Conservation (phyloP, 352 stramenopile species). For the Pythium scleroteichum region DNA sequence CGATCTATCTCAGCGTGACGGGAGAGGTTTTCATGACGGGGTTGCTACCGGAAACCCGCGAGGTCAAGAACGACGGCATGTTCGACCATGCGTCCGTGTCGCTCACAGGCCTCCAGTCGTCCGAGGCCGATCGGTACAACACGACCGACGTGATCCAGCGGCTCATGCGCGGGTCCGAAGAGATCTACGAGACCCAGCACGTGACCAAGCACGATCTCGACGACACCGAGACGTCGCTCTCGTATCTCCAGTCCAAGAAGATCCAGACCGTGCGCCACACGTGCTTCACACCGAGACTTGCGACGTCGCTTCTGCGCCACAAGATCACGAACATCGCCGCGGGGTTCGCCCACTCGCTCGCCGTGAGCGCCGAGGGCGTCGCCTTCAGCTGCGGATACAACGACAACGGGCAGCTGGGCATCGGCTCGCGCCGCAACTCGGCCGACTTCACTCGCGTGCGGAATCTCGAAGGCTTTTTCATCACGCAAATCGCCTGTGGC, state of each 20-base stretch:
- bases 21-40: constrained; percentile 82
- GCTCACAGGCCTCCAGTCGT: constrained; percentile 44
- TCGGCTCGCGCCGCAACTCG: constrained; percentile 64
- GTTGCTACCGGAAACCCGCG: constrained; percentile 55
- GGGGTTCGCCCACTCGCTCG: constrained; percentile 77
- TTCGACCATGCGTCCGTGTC: constrained; percentile 61
- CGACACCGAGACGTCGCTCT: constrained; percentile 27
- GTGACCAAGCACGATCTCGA: constrained; percentile 32
- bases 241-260: constrained; percentile 37
- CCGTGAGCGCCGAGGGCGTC: constrained; percentile 44
- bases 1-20: constrained; percentile 51
- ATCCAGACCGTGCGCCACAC: constrained; percentile 59
- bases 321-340: constrained; percentile 54
- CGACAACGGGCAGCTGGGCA: constrained; percentile 75
- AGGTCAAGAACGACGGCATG: constrained; percentile 43
- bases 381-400: constrained; percentile 86
- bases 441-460: constrained; percentile 57
- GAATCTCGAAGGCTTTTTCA: constrained; percentile 49
- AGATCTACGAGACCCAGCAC: constrained; percentile 54
- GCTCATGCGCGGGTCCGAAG: constrained; percentile 65
- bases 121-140: constrained; percentile 32
- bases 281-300: constrained; percentile 46
- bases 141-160: constrained; percentile 58
- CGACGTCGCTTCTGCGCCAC: constrained; percentile 43
- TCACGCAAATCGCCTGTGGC: constrained; percentile 68